phyloP scores from a whole-genome alignment of 768 basidiomycete genomes.

The Pisolithus orientalis region DNA sequence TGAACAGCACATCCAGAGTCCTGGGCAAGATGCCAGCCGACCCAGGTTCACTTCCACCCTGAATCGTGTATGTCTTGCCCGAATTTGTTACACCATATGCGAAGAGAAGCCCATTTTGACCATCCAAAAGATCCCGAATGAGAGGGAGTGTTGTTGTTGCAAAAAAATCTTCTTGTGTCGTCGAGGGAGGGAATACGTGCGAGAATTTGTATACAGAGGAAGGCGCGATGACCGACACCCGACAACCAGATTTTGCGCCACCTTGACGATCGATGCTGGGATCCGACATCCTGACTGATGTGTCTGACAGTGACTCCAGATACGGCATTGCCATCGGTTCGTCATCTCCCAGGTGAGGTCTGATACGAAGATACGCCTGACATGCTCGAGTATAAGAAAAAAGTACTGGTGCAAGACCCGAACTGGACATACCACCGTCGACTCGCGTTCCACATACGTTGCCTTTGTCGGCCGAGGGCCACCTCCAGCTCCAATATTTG shows the following conservation, averaged over 20 bases:
- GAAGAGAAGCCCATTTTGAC: conserved; percentile 87
- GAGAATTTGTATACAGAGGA: conserved; percentile 80
- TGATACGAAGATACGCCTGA: conserved; percentile 78
- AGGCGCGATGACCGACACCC: conserved; percentile 51
- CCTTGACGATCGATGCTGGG: conserved; percentile 37
- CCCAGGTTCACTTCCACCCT: conserved; percentile 65
- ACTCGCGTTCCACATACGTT: conserved; percentile 49
- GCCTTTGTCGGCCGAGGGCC: conserved; percentile 22
- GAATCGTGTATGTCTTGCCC: conserved; percentile 97
- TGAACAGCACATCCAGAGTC: conserved; percentile 88
- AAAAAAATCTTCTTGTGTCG: conserved; percentile 81
- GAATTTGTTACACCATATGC: conserved; percentile 96
- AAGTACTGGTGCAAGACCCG: background rate
- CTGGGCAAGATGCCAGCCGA: conserved; percentile 85
- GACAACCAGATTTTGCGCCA: conserved; percentile 44
- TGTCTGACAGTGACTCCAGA: conserved; percentile 62
- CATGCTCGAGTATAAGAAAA: conserved; percentile 5
- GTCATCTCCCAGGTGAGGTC: conserved; percentile 58
- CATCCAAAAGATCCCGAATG: conserved; percentile 73
- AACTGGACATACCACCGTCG: conserved; percentile 57
- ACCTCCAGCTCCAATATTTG: conserved; percentile 20
- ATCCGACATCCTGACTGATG: conserved; percentile 78
- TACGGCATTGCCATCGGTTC: conserved; percentile 54
- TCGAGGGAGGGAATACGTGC: conserved; percentile 66
- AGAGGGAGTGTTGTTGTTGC: conserved; percentile 83